phyloP scores from a whole-genome alignment of 106 monocot species.

The Platanthera zijinensis region DNA sequence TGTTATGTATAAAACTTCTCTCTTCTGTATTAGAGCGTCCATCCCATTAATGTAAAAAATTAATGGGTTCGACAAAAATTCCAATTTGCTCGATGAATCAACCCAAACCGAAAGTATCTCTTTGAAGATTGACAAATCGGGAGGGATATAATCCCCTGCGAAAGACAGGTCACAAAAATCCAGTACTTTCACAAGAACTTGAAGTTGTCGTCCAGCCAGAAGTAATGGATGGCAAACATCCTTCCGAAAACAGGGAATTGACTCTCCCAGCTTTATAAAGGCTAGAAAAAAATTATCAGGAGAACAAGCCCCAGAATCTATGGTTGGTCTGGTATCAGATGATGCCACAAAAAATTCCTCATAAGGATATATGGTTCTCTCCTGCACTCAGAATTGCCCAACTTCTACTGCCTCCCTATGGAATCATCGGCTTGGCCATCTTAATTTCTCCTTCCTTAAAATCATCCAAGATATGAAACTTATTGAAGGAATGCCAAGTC shows the following conservation, averaged over 20 bases:
- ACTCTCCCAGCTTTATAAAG: too few species aligned
- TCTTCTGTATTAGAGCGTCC: constrained; percentile 38
- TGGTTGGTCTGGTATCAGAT: too few species aligned
- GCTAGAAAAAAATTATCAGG: too few species aligned
- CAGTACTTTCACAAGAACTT: constrained; percentile 73
- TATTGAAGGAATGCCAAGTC: too few species aligned
- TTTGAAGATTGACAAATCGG: constrained; percentile 34
- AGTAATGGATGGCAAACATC: constrained; percentile 49
- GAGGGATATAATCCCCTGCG: constrained; percentile 11
- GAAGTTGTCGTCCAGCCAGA: constrained; percentile 78
- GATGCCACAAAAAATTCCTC: too few species aligned
- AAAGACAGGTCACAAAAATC: constrained; percentile 32
- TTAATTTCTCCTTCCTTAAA: too few species aligned
- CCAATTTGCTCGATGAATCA: constrained; percentile 21
- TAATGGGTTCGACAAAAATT: constrained; percentile 28
- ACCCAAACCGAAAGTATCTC: constrained; percentile 64
- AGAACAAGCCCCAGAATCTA: too few species aligned
- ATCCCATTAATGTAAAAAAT: constrained; percentile 41
- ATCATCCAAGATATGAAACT: too few species aligned
- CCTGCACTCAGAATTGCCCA: too few species aligned
- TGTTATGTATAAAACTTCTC: constrained; percentile 49
- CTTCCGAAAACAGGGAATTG: constrained; percentile 78
- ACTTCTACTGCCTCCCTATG: too few species aligned
- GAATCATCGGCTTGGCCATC: too few species aligned
- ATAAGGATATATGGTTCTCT: too few species aligned